Evolutionary conservation across 495 filamentous ascomycete genomes (phyloP), one percentile per base, ranked within the genome.

Genomic region (Penicillium pancosmium): DNA sequence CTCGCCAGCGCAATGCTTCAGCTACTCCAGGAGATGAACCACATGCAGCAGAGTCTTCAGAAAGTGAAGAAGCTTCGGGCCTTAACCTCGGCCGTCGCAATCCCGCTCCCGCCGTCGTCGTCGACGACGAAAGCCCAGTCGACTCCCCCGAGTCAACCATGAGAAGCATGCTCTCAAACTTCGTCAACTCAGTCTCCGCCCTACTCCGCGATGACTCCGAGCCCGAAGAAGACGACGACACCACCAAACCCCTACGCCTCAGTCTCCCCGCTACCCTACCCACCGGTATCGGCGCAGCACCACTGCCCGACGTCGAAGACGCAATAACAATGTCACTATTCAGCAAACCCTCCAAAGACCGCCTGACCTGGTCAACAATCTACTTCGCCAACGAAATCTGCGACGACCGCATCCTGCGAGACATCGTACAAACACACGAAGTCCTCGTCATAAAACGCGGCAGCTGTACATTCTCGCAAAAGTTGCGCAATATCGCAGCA

Each of bases 391-490:
- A 79, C 56, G 80, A 87, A 15, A 81, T 86, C 54, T 97, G 93
- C 73, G 64, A 83, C 41, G 72, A 77, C 15, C 81, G 79, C 16
- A 78, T 96, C 0, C 84, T 86, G 1, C 78, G 83, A 13, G 72
- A 81, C 1, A 78, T 87, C 3, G 80, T 84, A 0, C 84, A 83
- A 13, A 77, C 75, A n/a, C 81, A 95, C 71, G 86, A 96, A 60
- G 78, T 97, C 15, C 83, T 98, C 56, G 83, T 97, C 25, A 81
- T 98, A 57, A 87, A 84, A 34, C 88, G 94, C 19, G 94, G 94
- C 18, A 87, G 84, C 3, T 98, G 94, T 74, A 88, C 79, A 40
- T 98, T 98, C 73, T 83, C 82, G 7, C 78, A 89, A 34, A 98
- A 98, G 67, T 77, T 98, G 0, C 79, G 80, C 23, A 93, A 91